Conservation (phyloP, 164 flowering plant genomes). For the Paratinospora sagittata region DNA sequence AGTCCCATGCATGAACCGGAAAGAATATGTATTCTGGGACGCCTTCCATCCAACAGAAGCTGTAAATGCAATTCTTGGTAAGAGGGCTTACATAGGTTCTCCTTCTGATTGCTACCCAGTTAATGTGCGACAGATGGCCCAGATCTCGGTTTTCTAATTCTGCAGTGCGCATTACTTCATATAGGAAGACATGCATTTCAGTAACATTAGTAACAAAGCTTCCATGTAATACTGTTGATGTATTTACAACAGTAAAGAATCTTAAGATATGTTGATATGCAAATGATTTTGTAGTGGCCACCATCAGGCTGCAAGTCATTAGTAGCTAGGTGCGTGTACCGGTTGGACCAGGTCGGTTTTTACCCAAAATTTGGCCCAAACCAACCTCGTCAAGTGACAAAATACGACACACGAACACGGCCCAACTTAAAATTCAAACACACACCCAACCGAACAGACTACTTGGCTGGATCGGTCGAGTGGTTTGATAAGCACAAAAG, state of each 20-base stretch:
- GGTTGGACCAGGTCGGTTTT: no score
- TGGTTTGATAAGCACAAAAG: no score
- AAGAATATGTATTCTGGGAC: slow-evolving; percentile 34
- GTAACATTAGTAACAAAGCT: neutral
- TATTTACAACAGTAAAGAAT: neutral
- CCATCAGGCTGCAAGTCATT: neutral
- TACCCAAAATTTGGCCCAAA: no score
- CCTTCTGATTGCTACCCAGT: slow-evolving; percentile 16
- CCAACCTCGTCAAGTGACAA: no score
- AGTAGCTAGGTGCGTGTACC: no score
- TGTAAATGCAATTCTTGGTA: slow-evolving; percentile 22
- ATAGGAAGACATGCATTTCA: neutral
- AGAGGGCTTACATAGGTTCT: slow-evolving; percentile 13
- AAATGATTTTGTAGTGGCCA: neutral
- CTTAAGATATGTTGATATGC: neutral
- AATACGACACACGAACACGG: no score
- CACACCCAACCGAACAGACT: no score
- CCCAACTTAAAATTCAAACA: no score
- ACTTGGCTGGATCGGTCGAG: no score
- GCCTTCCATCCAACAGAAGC: slow-evolving; percentile 42
- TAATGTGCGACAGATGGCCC: slow-evolving; percentile 13
- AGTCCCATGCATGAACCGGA: slow-evolving; percentile 34
- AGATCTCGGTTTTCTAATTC: slow-evolving; percentile 1
- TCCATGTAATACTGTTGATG: neutral
- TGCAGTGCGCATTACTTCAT: neutral